Percentiles rank a stretch among this genome's conserved stretches.
These are phyloP conservation scores for Neophaeococcomyces mojaviensis DNA, from an alignment of 2,329 filamentous ascomycete species.

Conservation along the genomic window DNA sequence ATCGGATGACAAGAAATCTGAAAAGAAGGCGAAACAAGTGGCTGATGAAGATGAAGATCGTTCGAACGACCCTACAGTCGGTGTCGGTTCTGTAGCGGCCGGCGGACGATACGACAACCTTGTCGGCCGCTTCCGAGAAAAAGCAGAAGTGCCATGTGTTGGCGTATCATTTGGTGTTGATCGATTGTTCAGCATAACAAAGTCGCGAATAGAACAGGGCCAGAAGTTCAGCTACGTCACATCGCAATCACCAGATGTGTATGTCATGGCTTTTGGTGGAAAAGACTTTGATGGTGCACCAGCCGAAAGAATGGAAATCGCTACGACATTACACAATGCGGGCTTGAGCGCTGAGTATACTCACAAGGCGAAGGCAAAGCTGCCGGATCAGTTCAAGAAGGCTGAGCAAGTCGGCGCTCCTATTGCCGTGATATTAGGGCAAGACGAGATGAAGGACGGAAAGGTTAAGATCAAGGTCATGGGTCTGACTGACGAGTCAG, in stretches of 20 bases:
- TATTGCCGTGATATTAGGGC: slow-evolving; percentile 80
- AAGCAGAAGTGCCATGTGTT: slow-evolving; percentile 79
- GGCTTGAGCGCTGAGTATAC: slow-evolving; percentile 87
- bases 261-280: slow-evolving; percentile 88
- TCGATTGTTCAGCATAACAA: slow-evolving; percentile 87
- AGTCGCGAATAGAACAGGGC: slow-evolving; percentile 60
- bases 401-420: slow-evolving; percentile 74
- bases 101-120: slow-evolving; percentile 89
- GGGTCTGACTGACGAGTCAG: slow-evolving; percentile 64
- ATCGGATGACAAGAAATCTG: slow-evolving; percentile 32
- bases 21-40: slow-evolving; percentile 50
- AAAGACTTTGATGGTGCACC: slow-evolving; percentile 76
- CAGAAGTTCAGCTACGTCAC: slow-evolving; percentile 43
- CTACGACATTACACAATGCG: slow-evolving; percentile 70
- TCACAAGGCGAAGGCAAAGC: slow-evolving; percentile 72
- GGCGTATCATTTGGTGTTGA: slow-evolving; percentile 92
- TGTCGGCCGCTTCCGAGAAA: slow-evolving; percentile 86
- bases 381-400: slow-evolving; percentile 83
- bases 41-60: slow-evolving; percentile 57
- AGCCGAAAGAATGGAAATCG: slow-evolving; percentile 75
- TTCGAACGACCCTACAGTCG: slow-evolving; percentile 70
- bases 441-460: slow-evolving; percentile 76
- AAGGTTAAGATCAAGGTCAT: slow-evolving; percentile 85
- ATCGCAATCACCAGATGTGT: slow-evolving; percentile 62
- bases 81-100: slow-evolving; percentile 80